Evolutionary conservation across 1,284 basidiomycete genomes (phyloP).

Genomic region (Fomitopsis schrenkii): DNA sequence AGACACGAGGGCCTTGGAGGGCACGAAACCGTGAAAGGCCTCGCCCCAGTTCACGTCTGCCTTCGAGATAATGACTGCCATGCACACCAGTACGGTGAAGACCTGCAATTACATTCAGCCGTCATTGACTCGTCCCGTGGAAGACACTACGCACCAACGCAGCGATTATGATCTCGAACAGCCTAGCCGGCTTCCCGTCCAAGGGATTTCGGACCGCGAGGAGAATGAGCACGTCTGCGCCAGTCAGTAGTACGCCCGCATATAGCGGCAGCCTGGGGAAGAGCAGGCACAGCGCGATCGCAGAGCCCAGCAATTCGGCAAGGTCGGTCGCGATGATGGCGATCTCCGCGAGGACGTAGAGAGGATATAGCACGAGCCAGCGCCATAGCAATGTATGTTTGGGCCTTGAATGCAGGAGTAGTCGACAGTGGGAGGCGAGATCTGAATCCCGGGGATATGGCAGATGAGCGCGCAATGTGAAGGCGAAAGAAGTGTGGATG

Average conservation of each 20-base stretch:
- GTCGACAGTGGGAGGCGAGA: slow-evolving; percentile 68
- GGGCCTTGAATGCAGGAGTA: slow-evolving; percentile 65
- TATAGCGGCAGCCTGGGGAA: slow-evolving; percentile 80
- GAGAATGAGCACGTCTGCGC: slow-evolving; percentile 79
- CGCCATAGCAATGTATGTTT: slow-evolving; percentile 58
- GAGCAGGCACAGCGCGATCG: slow-evolving; percentile 77
- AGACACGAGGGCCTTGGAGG: slow-evolving; percentile 63
- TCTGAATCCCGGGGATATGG: slow-evolving; percentile 34
- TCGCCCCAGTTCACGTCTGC: slow-evolving; percentile 73
- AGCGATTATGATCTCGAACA: slow-evolving; percentile 77
- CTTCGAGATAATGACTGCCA: slow-evolving; percentile 76
- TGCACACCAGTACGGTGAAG: slow-evolving; percentile 76
- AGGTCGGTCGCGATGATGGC: slow-evolving; percentile 81
- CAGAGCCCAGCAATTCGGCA: slow-evolving; percentile 78
- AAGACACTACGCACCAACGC: slow-evolving; percentile 38
- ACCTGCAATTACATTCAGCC: slow-evolving; percentile 43
- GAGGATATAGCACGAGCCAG: slow-evolving; percentile 67
- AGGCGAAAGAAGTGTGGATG: background rate
- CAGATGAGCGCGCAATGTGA: slow-evolving; percentile 1
- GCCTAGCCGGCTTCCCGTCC: slow-evolving; percentile 50
- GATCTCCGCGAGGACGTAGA: slow-evolving; percentile 67
- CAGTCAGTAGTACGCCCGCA: slow-evolving; percentile 82
- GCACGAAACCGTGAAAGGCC: slow-evolving; percentile 85
- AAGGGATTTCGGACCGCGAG: slow-evolving; percentile 61
- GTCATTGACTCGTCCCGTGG: background rate